Conservation (phyloP, 495 filamentous ascomycete genomes). For the Wilcoxina mikolae region DNA sequence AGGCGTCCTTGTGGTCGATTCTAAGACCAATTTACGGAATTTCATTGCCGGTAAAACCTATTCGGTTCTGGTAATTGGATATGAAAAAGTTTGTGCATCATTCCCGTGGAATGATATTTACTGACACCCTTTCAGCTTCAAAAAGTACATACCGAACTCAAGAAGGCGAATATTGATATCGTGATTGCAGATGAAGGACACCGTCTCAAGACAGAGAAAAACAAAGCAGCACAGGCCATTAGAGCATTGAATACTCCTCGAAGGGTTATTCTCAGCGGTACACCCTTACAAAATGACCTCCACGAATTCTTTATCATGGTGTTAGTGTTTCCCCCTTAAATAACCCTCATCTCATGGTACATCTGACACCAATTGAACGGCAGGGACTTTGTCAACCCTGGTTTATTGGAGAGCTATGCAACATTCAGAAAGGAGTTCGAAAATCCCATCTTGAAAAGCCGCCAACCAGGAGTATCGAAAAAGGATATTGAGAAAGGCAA, state of each 20-base stretch:
- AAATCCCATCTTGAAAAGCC: constrained; percentile 52
- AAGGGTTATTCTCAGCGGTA: constrained; percentile 59
- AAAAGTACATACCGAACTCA: constrained; percentile 51
- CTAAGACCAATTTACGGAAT: constrained; percentile 47
- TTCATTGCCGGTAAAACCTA: constrained; percentile 66
- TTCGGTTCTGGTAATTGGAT: constrained; percentile 68
- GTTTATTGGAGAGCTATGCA: constrained; percentile 50
- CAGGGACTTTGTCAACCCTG: constrained; percentile 61
- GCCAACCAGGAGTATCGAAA: constrained; percentile 52
- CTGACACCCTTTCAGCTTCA: constrained; percentile 13
- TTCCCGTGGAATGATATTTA: neutral
- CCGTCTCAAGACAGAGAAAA: constrained; percentile 65
- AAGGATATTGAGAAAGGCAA: constrained; percentile 64
- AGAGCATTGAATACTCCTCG: constrained; percentile 52
- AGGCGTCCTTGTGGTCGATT: constrained; percentile 59
- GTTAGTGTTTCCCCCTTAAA: neutral
- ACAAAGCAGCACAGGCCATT: constrained; percentile 65
- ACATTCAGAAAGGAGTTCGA: constrained; percentile 63
- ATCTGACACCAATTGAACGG: neutral
- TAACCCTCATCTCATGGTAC: neutral
- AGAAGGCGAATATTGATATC: constrained; percentile 55
- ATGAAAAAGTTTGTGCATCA: constrained; percentile 49
- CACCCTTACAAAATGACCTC: constrained; percentile 68
- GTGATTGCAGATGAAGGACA: constrained; percentile 74
- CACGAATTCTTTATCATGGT: constrained; percentile 67